A percentile compares a stretch with the other conserved stretches of the same genome.
These are phyloP conservation scores for Pelargonium hybrid DNA, from an alignment of 441 rosid genomes.

Conservation along the genomic window DNA sequence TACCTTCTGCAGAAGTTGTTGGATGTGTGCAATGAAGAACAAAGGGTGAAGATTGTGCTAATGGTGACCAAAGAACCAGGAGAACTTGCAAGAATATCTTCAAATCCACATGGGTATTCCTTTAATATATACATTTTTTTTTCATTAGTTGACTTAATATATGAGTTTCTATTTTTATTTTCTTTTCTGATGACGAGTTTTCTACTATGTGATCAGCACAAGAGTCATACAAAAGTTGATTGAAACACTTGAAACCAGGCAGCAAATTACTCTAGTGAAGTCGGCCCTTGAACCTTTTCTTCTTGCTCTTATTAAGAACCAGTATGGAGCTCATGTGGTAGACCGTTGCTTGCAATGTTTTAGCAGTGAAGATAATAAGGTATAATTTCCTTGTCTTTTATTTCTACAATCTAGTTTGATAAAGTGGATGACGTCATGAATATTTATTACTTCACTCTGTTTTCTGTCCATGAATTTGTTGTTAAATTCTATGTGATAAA, in stretches of 20 bases:
- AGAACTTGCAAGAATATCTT: slow-evolving; percentile 47
- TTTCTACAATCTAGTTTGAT: not conserved
- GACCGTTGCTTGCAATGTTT: slow-evolving; percentile 65
- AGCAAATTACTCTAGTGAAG: slow-evolving; percentile 40
- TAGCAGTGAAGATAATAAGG: slow-evolving; percentile 49
- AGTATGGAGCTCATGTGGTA: slow-evolving; percentile 74
- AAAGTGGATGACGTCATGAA: no score
- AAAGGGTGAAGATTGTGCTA: slow-evolving; percentile 35
- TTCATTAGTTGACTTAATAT: not conserved
- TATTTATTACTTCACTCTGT: no score
- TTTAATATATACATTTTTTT: not conserved
- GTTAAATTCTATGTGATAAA: no score
- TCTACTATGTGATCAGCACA: slow-evolving; percentile 37
- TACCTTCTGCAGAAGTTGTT: slow-evolving; percentile 71
- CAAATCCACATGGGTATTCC: slow-evolving; percentile 67
- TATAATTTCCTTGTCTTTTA: slow-evolving; percentile 12
- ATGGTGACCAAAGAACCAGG: slow-evolving; percentile 38
- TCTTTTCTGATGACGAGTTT: slow-evolving; percentile 9
- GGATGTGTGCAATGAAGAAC: slow-evolving; percentile 53
- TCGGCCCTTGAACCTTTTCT: slow-evolving; percentile 50
- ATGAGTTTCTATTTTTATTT: not conserved
- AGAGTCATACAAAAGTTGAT: slow-evolving; percentile 76
- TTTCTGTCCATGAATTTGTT: no score
- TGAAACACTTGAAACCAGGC: slow-evolving; percentile 49
- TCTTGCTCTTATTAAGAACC: slow-evolving; percentile 54